These are phyloP conservation scores for Stenogyne calaminthoides DNA, from an alignment of 305 asterid species.

Conservation along the genomic window DNA sequence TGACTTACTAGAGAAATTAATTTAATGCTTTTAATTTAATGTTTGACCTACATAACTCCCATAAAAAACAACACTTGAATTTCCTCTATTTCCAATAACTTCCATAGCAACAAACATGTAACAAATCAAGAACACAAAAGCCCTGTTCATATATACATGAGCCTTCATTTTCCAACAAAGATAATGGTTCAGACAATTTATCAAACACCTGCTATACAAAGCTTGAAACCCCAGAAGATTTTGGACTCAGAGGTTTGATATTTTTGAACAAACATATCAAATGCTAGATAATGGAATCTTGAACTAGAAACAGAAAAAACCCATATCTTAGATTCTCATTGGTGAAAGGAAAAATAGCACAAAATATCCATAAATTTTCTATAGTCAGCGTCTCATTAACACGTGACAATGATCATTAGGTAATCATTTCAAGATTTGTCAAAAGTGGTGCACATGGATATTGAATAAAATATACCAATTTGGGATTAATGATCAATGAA, in stretches of 20 bases:
- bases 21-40: no score
- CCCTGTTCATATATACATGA: conserved; percentile 23
- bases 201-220: conserved; percentile 28
- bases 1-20: conserved; percentile 1
- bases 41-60: conserved; percentile 33
- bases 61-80: conserved; percentile 30
- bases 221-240: conserved; percentile 23
- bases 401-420: no score
- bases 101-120: conserved; percentile 41
- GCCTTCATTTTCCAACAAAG: conserved; percentile 24
- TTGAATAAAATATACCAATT: background rate
- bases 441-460: conserved; percentile 16
- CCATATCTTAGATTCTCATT: conserved; percentile 21
- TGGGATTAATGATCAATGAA: conserved; percentile 12
- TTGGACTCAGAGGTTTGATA: conserved; percentile 28
- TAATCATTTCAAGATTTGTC: conserved; percentile 25
- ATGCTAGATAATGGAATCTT: background rate
- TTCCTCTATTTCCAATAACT: conserved; percentile 36
- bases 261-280: conserved; percentile 2
- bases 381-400: background rate
- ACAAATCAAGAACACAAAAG: conserved; percentile 30
- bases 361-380: background rate
- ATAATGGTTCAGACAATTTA: conserved; percentile 11
- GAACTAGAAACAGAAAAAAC: conserved; percentile 12
- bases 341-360: conserved; percentile 1